These are phyloP conservation scores for Lipomyces chichibuensis DNA, from an alignment of 805 yeast genomes.

Conservation along the genomic window DNA sequence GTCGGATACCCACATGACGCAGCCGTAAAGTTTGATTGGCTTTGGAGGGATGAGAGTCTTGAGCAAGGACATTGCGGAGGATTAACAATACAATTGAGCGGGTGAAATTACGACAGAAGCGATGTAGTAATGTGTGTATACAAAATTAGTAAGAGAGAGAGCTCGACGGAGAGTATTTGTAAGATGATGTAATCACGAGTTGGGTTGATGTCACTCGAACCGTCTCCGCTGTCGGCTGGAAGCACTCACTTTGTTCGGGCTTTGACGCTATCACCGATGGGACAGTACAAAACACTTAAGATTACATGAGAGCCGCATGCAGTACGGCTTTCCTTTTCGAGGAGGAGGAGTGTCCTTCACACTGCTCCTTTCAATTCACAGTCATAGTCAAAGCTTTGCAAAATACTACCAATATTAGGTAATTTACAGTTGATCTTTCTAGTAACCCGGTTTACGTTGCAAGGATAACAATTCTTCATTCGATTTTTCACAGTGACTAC, in stretches of 20 bases:
- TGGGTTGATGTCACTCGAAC: too few relatives aligned
- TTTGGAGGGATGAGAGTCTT: constrained; percentile 36
- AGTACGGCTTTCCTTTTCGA: too few relatives aligned
- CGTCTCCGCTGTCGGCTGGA: too few relatives aligned
- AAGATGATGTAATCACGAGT: too few relatives aligned
- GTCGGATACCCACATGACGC: constrained; percentile 17
- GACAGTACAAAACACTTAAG: background rate
- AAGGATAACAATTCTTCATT: too few relatives aligned
- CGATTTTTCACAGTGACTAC: background rate
- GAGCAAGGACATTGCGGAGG: constrained; percentile 18
- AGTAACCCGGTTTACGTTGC: background rate
- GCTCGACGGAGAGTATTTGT: background rate
- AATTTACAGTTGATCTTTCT: background rate
- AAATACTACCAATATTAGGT: background rate
- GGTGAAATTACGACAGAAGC: background rate
- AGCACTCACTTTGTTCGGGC: too few relatives aligned
- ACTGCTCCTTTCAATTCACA: background rate
- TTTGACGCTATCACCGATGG: background rate
- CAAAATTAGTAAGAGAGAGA: background rate
- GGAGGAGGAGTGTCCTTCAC: too few relatives aligned
- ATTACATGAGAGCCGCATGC: too few relatives aligned
- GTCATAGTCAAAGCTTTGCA: background rate
- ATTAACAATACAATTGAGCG: background rate
- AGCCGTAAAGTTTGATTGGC: constrained; percentile 36
- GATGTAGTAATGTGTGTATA: background rate